Percentiles rank a stretch among this genome's conserved stretches.
phyloP scores from a whole-genome alignment of 2,329 filamentous ascomycete species.

The Chaetomium strumarium region DNA sequence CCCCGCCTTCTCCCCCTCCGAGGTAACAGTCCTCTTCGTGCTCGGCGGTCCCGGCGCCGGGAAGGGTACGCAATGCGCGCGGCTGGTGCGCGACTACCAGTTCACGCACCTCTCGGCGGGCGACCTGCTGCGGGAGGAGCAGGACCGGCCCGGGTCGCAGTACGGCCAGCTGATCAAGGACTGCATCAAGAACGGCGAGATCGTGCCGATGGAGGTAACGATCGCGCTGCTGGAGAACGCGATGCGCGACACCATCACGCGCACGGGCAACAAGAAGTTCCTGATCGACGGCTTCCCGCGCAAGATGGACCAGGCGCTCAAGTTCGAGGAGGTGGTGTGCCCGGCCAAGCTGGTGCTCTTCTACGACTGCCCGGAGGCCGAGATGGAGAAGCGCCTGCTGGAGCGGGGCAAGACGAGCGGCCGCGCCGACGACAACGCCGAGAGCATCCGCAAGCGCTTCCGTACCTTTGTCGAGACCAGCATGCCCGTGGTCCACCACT shows the following conservation, averaged over 20 bases:
- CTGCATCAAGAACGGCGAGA: conserved; percentile 89
- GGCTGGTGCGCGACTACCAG: conserved; percentile 78
- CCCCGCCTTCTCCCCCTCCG: conserved; percentile 61
- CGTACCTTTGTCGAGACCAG: conserved; percentile 89
- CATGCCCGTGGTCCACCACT: conserved; percentile 93
- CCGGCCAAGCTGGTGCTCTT: conserved; percentile 82
- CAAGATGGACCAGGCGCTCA: conserved; percentile 93
- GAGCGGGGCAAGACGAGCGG: conserved; percentile 92
- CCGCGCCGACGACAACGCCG: conserved; percentile 85
- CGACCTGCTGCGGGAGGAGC: conserved; percentile 89
- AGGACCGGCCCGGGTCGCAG: conserved; percentile 76
- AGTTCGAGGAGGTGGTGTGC: conserved; percentile 87
- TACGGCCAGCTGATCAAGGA: conserved; percentile 90
- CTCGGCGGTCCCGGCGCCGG: conserved; percentile 93
- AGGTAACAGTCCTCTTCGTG: conserved; percentile 92
- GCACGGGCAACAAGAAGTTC: conserved; percentile 54
- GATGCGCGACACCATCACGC: conserved; percentile 64
- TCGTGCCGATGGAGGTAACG: conserved; percentile 99
- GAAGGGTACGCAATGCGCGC: conserved; percentile 92
- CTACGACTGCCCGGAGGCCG: conserved; percentile 84
- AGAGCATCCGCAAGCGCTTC: conserved; percentile 95
- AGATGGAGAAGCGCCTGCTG: conserved; percentile 78
- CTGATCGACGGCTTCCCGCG: conserved; percentile 79
- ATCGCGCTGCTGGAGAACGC: conserved; percentile 90
- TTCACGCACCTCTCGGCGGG: conserved; percentile 93